Evolutionary conservation across 2,329 filamentous ascomycete species (phyloP).

Genomic region (Fusarium fujikuroi): DNA sequence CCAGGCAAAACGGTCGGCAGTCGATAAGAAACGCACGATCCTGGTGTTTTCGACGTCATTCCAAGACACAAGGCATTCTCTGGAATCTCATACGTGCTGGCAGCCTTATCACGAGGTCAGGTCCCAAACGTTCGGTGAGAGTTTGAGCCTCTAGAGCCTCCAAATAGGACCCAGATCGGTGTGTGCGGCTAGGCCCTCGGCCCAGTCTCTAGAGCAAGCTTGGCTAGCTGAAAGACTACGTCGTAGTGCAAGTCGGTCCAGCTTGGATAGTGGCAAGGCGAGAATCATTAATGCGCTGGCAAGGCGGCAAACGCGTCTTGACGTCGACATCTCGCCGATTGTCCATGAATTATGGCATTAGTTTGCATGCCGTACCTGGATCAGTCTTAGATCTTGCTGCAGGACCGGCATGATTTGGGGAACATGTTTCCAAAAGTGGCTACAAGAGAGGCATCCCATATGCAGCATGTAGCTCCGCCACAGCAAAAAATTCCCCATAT

Average conservation of each 20-base stretch:
- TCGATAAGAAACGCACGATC: slow-evolving; percentile 11
- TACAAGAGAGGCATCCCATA: slow-evolving; percentile 43
- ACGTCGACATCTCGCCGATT: slow-evolving; percentile 17
- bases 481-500: slow-evolving; percentile 37
- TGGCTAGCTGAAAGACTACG: slow-evolving; percentile 38
- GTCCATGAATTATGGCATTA: slow-evolving; percentile 7
- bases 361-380: slow-evolving; percentile 18
- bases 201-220: slow-evolving; percentile 15
- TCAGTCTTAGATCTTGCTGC: slow-evolving; percentile 37
- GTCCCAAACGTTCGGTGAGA: slow-evolving; percentile 33
- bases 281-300: slow-evolving; percentile 35
- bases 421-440: slow-evolving; percentile 38
- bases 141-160: slow-evolving; percentile 12
- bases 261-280: slow-evolving; percentile 37
- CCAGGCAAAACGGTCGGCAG: slow-evolving; percentile 28
- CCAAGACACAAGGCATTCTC: slow-evolving; percentile 32
- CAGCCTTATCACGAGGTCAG: slow-evolving; percentile 29
- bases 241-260: slow-evolving; percentile 20
- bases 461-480: slow-evolving; percentile 51
- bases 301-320: slow-evolving; percentile 41
- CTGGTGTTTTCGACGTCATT: slow-evolving; percentile 32
- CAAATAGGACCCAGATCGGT: slow-evolving; percentile 23
- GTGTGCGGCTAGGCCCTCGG: slow-evolving; percentile 16
- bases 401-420: slow-evolving; percentile 31
- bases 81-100: slow-evolving; percentile 1